Evolutionary conservation across 2,329 filamentous ascomycete genomes (phyloP).

Genomic region (Ceratocystis colombiana): DNA sequence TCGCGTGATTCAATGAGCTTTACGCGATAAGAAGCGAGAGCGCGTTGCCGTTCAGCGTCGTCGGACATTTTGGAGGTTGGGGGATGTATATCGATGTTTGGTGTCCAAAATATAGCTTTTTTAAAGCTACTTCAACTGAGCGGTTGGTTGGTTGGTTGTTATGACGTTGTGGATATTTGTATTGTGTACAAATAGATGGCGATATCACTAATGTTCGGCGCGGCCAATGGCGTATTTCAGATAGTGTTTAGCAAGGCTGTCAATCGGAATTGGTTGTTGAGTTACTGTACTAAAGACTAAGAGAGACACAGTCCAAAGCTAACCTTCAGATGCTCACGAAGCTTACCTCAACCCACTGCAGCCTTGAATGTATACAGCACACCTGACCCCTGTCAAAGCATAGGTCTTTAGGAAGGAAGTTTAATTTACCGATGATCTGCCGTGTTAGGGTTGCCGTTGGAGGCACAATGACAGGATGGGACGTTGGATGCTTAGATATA

Average conservation of each 20-base stretch:
- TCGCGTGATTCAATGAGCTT: slow-evolving; percentile 90
- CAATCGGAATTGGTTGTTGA: neutral
- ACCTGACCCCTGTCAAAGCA: neutral
- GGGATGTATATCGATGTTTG: neutral
- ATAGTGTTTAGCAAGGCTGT: neutral
- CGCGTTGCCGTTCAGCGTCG: slow-evolving; percentile 54
- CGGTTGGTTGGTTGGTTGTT: neutral
- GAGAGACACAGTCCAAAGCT: neutral
- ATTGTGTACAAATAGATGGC: neutral
- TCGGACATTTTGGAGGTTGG: slow-evolving; percentile 27
- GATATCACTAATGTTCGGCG: neutral
- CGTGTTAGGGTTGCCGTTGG: neutral
- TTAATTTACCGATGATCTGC: neutral
- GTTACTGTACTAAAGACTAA: neutral
- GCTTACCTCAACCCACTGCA: slow-evolving; percentile 26
- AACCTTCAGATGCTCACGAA: slow-evolving; percentile 14
- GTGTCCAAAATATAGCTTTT: neutral
- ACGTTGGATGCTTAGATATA: too few relatives aligned
- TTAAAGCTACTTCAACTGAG: neutral
- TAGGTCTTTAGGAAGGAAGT: neutral
- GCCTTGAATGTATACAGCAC: slow-evolving; percentile 20
- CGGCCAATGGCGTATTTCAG: neutral
- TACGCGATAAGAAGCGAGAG: slow-evolving; percentile 65
- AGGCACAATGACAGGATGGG: neutral
- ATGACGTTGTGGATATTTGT: neutral